Percentiles rank a stretch among this genome's conserved stretches.
Evolutionary conservation across 306 rosid species (phyloP).

Genomic region (Heteromeles arbutifolia): DNA sequence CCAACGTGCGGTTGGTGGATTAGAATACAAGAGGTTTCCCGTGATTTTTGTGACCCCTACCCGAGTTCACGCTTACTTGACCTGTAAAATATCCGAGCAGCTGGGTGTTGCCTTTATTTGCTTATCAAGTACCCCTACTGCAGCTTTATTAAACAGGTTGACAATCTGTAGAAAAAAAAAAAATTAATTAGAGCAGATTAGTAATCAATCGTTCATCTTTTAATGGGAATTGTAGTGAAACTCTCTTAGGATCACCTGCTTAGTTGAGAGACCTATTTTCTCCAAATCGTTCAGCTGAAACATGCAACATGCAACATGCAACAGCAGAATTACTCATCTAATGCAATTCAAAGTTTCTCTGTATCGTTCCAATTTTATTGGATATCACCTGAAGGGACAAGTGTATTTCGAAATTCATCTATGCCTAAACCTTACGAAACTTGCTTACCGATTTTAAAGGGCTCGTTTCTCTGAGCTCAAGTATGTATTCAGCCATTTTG

Average conservation of each 20-base stretch:
- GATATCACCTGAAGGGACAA: neutral
- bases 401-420: neutral
- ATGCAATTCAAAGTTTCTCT: neutral
- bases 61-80: neutral
- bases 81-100: constrained; percentile 5
- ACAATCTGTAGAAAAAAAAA: constrained; percentile 37
- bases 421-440: neutral
- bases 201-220: neutral
- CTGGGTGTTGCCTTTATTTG: constrained; percentile 26
- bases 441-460: constrained; percentile 73
- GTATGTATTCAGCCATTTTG: constrained; percentile 76
- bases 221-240: neutral
- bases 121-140: constrained; percentile 50
- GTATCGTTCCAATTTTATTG: neutral
- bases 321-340: constrained; percentile 3
- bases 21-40: neutral
- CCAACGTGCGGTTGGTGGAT: neutral
- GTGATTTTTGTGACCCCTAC: no score
- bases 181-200: neutral
- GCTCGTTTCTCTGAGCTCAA: constrained; percentile 72
- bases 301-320: neutral
- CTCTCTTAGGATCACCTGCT: constrained; percentile 50
- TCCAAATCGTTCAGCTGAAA: constrained; percentile 77
- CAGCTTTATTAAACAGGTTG: constrained; percentile 64
- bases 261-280: constrained; percentile 84